Evolutionary conservation across 306 rosid species (phyloP), one percentile per base, ranked within the genome.

Genomic region (Fragaria ananassa): DNA sequence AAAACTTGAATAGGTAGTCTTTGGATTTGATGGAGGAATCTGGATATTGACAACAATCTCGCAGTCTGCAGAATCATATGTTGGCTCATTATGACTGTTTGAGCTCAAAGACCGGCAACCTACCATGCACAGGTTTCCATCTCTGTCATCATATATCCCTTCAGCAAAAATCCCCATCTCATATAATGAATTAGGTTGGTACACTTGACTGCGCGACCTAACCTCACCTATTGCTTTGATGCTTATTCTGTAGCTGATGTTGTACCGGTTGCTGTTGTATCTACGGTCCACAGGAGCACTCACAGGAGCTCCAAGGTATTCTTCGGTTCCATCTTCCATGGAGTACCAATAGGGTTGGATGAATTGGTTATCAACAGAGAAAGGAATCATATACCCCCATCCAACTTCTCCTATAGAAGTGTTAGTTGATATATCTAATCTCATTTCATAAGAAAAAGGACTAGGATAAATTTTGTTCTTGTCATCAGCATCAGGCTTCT

Each of bases 61-160:
- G 71, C 88, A 91, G 50, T 91, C 97, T 74, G 68, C n/a, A 41
- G 84, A 71, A n/a, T 58, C 66, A 41, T 65, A 46, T 54, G 6
- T 39, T 65, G 76, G 56, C 61, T 15, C 54, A 17, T 53, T 45
- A n/a, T 68, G 37, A 12, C n/a, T 19, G 7, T 64, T 70, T 4
- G 75, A 54, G 57, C n/a, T 42, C 68, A 78, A 57, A 34, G 80
- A 56, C 18, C 87, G 78, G 78, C 91, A 91, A 68, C 88, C 94
- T 17, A 85, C 72, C 94, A 87, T 87, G 47, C 92, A 87, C 82
- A 89, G 81, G 46, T 21, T 81, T 81, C 90, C 93, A 31, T 82
- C 41, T 77, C 77, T 61, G 19, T 79, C 72, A 82, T 35, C 39
- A 35, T 35, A 35, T 35, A 35, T 35, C 5, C 39, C 39, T 35